These are phyloP conservation scores for Colletotrichum sidae DNA, from an alignment of 2,329 filamentous ascomycete species.

Conservation along the genomic window DNA sequence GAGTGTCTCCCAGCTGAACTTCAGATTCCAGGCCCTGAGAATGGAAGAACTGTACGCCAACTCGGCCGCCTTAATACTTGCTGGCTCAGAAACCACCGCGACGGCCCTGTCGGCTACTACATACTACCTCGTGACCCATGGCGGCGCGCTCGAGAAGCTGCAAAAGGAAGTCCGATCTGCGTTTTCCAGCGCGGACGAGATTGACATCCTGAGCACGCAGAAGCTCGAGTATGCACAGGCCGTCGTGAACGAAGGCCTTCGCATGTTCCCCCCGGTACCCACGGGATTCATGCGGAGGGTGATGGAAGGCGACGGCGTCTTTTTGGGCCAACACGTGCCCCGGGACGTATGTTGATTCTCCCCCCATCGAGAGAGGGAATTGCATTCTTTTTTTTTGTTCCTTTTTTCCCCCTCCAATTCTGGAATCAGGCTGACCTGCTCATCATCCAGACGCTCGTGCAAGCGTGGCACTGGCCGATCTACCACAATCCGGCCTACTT, in stretches of 20 bases:
- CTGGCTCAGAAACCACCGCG: conserved; percentile 32
- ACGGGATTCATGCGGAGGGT: conserved; percentile 12
- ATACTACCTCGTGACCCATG: conserved; percentile 11
- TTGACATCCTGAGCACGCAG: conserved; percentile 43
- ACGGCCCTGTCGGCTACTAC: conserved; percentile 19
- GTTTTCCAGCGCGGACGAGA: conserved; percentile 47
- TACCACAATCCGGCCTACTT: conserved; percentile 48
- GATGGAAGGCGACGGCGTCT: conserved; percentile 42
- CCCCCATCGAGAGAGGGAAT: neutral
- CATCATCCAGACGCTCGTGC: conserved; percentile 30
- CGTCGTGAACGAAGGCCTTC: conserved; percentile 51
- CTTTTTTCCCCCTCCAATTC: no score
- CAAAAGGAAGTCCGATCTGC: conserved; percentile 48
- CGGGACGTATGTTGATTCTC: conserved; percentile 43
- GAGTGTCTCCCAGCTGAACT: neutral
- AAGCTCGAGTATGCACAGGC: conserved; percentile 49
- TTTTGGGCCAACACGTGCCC: conserved; percentile 47
- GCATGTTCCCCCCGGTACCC: conserved; percentile 48
- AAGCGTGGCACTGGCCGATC: conserved; percentile 42
- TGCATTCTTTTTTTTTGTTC: no score
- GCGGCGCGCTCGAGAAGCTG: conserved; percentile 39
- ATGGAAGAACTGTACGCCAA: conserved; percentile 36
- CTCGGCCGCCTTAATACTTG: conserved; percentile 1
- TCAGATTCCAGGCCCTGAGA: neutral
- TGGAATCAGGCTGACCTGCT: neutral